Percentiles rank a stretch among this genome's conserved stretches.
phyloP scores from a whole-genome alignment of 148 eudicot genomes.

The Mesembryanthemum crystallinum region DNA sequence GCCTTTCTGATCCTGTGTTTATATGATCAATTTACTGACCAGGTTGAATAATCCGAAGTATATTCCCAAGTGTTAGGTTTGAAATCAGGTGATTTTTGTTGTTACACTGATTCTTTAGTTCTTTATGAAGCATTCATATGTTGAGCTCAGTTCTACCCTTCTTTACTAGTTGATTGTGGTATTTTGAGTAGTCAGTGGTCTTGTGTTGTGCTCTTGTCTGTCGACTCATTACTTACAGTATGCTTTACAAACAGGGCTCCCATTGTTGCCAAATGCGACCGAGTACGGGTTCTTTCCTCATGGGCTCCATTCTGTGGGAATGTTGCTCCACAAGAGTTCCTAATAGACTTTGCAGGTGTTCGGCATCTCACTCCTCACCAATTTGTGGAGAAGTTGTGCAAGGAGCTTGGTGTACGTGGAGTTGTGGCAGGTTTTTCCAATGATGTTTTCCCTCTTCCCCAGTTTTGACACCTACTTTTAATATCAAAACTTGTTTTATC shows the following conservation, averaged over 20 bases:
- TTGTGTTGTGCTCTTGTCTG: slow-evolving; percentile 7
- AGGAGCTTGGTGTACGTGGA: slow-evolving; percentile 76
- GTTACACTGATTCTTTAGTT: not conserved
- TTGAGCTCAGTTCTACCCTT: not conserved
- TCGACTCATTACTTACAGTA: not conserved
- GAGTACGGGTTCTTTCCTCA: slow-evolving; percentile 79
- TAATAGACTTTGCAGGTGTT: slow-evolving; percentile 77
- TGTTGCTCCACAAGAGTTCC: slow-evolving; percentile 55
- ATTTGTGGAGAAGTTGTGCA: slow-evolving; percentile 86
- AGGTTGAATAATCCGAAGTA: not conserved
- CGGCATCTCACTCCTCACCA: slow-evolving; percentile 73
- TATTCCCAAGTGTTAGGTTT: not conserved
- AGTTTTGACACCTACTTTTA: not conserved
- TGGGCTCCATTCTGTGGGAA: slow-evolving; percentile 82
- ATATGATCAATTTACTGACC: not conserved
- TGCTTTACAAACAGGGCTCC: slow-evolving; percentile 65
- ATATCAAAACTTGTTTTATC: not conserved
- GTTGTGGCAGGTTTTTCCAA: slow-evolving; percentile 83
- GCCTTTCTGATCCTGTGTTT: not conserved
- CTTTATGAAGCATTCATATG: slow-evolving; percentile 4
- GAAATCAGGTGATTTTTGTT: not conserved
- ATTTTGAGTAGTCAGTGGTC: not conserved
- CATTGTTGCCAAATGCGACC: slow-evolving; percentile 91
- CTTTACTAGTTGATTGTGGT: not conserved
- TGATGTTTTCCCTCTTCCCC: not conserved